A percentile compares a stretch with the other conserved stretches of the same genome.
Evolutionary conservation across 805 yeast species (phyloP).

Genomic region (Lipomyces yamanashiensis): DNA sequence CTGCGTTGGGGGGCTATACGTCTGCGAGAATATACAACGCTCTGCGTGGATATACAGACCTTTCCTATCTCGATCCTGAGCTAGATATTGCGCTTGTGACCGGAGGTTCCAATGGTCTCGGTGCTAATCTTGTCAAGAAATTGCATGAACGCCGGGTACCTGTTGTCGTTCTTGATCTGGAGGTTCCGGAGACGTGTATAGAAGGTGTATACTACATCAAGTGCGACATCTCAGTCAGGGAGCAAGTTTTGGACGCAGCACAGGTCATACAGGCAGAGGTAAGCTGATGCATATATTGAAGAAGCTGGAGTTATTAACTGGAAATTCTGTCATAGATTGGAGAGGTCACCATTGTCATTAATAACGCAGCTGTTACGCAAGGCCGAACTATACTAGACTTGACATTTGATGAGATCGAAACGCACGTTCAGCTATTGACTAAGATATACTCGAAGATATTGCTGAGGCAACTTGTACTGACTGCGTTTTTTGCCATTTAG

Average conservation of each 20-base stretch:
- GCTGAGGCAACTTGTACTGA: background rate
- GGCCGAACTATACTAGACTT: constrained; percentile 64
- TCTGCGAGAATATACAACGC: constrained; percentile 22
- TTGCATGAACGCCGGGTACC: constrained; percentile 54
- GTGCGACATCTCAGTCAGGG: constrained; percentile 70
- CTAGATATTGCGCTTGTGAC: constrained; percentile 72
- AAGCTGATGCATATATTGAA: background rate
- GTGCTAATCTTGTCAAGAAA: constrained; percentile 59
- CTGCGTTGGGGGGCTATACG: constrained; percentile 21
- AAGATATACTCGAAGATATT: background rate
- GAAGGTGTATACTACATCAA: constrained; percentile 58
- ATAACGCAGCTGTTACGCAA: constrained; percentile 78
- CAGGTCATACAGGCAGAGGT: constrained; percentile 48
- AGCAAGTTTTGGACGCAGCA: constrained; percentile 52
- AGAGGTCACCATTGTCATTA: constrained; percentile 67
- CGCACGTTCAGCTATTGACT: constrained; percentile 15
- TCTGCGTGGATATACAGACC: constrained; percentile 28
- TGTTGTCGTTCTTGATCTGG: constrained; percentile 71
- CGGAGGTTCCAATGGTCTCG: constrained; percentile 84
- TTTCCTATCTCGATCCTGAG: constrained; percentile 31
- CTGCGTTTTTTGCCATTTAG: constrained; percentile 33
- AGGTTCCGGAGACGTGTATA: constrained; percentile 42
- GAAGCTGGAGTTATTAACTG: background rate
- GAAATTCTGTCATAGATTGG: constrained; percentile 49
- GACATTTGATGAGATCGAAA: constrained; percentile 61